Conservation (phyloP, 2,329 filamentous ascomycete species). For the Alternaria sp. region DNA sequence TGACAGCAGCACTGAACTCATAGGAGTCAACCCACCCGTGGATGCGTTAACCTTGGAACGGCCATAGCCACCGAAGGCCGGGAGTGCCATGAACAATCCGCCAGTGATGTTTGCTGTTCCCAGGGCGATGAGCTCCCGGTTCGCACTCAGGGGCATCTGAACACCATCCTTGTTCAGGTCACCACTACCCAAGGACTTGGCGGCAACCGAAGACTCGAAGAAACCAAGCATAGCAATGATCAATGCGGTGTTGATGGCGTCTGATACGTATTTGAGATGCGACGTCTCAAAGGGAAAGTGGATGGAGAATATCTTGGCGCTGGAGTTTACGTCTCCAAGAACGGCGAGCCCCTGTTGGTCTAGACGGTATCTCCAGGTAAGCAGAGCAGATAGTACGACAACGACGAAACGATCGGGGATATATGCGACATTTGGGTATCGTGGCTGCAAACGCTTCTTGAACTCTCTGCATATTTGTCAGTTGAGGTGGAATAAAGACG, state of each 20-base stretch:
- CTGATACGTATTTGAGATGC: slow-evolving; percentile 82
- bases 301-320: slow-evolving; percentile 77
- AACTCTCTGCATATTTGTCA: slow-evolving; percentile 66
- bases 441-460: slow-evolving; percentile 81
- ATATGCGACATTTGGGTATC: slow-evolving; percentile 82
- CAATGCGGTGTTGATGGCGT: slow-evolving; percentile 89
- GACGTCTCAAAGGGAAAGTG: slow-evolving; percentile 82
- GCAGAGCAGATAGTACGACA: slow-evolving; percentile 81
- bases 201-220: slow-evolving; percentile 95
- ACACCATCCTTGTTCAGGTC: slow-evolving; percentile 68
- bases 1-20: slow-evolving; percentile 89
- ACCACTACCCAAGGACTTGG: slow-evolving; percentile 76
- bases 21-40: slow-evolving; percentile 89
- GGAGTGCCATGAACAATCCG: slow-evolving; percentile 89
- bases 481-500: not conserved
- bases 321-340: slow-evolving; percentile 80
- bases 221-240: slow-evolving; percentile 96
- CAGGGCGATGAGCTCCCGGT: slow-evolving; percentile 90
- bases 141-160: slow-evolving; percentile 84
- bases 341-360: slow-evolving; percentile 81
- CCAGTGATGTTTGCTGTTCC: slow-evolving; percentile 91
- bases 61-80: slow-evolving; percentile 94
- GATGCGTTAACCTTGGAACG: slow-evolving; percentile 94
- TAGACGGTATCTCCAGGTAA: slow-evolving; percentile 81
- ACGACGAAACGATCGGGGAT: slow-evolving; percentile 91